phyloP scores from a whole-genome alignment of 331 rosid species.

The Malus hybrid region DNA sequence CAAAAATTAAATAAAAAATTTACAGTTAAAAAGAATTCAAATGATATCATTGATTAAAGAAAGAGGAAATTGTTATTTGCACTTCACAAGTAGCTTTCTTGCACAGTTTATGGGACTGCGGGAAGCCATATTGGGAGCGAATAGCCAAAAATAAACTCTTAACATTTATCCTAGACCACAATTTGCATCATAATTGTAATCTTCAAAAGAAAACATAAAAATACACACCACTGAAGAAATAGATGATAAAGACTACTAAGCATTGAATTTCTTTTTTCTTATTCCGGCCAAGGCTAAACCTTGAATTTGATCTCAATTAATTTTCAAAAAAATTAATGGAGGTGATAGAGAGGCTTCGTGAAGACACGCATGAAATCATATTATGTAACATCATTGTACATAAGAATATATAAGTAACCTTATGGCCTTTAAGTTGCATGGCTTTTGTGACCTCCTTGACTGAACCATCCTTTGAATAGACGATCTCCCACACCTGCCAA shows the following conservation, averaged over 20 bases:
- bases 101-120: neutral
- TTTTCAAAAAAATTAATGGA: neutral
- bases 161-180: neutral
- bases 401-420: constrained; percentile 45
- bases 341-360: neutral
- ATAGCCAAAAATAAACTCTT: neutral
- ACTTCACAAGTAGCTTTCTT: neutral
- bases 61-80: neutral
- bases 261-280: neutral
- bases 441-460: constrained; percentile 80
- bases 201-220: neutral
- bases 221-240: neutral
- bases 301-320: neutral
- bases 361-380: neutral
- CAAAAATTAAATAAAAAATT: neutral
- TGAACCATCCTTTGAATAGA: constrained; percentile 89
- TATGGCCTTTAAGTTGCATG: constrained; percentile 98
- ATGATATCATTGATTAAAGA: neutral
- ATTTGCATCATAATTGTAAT: neutral
- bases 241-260: neutral
- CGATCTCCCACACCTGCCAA: constrained; percentile 85
- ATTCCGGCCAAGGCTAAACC: neutral
- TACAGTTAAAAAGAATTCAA: neutral
- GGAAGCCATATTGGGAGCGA: neutral
- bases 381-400: neutral